These are phyloP conservation scores for Xylaria sp. DNA, from an alignment of 2,329 filamentous ascomycete species.

Conservation along the genomic window DNA sequence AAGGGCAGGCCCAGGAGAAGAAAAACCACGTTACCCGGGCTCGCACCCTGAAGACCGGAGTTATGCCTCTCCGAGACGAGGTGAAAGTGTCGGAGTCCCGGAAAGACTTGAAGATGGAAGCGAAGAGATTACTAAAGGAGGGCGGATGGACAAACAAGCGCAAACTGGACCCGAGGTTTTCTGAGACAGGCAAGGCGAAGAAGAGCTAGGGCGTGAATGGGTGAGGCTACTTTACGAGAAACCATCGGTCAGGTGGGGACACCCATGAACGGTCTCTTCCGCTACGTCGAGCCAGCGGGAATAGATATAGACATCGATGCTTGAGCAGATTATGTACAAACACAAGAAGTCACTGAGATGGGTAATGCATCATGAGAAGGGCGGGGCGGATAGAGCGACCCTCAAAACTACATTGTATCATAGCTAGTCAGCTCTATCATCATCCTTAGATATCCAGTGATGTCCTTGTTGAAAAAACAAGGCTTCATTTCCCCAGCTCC, in stretches of 20 bases:
- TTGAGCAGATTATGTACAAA: constrained; percentile 20
- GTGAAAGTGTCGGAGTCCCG: constrained; percentile 56
- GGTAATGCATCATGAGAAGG: constrained; percentile 17
- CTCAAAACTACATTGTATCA: constrained; percentile 18
- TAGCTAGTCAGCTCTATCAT: constrained; percentile 15
- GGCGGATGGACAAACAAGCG: constrained; percentile 68
- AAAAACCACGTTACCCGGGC: neutral
- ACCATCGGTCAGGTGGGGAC: neutral
- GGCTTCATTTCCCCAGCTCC: constrained; percentile 80
- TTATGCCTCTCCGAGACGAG: constrained; percentile 56
- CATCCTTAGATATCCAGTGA: constrained; percentile 56
- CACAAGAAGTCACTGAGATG: constrained; percentile 22
- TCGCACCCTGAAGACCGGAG: constrained; percentile 45
- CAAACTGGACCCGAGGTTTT: constrained; percentile 54
- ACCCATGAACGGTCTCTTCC: neutral
- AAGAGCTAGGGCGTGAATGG: constrained; percentile 13
- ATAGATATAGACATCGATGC: neutral
- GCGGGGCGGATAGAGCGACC: constrained; percentile 17
- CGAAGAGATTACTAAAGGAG: constrained; percentile 69
- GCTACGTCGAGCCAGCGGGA: neutral
- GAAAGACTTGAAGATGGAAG: constrained; percentile 62
- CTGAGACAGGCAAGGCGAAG: constrained; percentile 19
- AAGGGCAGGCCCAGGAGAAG: constrained; percentile 48
- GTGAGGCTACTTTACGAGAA: neutral
- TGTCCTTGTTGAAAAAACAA: constrained; percentile 73